Percentiles rank a stretch among this genome's conserved stretches.
phyloP scores from a whole-genome alignment of 345 rosid genomes.

The Brassica juncea region DNA sequence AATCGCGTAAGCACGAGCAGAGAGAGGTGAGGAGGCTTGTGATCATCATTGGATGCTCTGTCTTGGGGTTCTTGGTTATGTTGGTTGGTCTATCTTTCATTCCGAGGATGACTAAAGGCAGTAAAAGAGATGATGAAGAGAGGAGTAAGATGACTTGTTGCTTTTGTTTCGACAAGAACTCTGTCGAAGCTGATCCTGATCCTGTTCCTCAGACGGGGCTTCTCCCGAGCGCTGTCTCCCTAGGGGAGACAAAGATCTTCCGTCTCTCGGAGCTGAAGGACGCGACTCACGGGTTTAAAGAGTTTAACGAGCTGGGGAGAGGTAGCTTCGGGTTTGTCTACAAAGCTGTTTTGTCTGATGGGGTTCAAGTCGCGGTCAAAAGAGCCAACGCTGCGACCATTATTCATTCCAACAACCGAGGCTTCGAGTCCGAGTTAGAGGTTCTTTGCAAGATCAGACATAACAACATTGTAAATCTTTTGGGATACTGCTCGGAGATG shows the following conservation, averaged over 20 bases:
- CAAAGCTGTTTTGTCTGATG: slow-evolving; percentile 82
- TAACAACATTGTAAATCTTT: slow-evolving; percentile 74
- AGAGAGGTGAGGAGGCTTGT: slow-evolving; percentile 41
- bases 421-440: slow-evolving; percentile 81
- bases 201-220: slow-evolving; percentile 40
- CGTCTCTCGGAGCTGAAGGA: slow-evolving; percentile 85
- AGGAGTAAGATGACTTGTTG: slow-evolving; percentile 46
- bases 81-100: slow-evolving; percentile 54
- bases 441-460: slow-evolving; percentile 75
- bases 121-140: slow-evolving; percentile 57
- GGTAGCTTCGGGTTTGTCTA: slow-evolving; percentile 94
- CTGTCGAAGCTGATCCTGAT: slow-evolving; percentile 51
- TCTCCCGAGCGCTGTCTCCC: slow-evolving; percentile 46
- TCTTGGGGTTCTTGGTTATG: slow-evolving; percentile 53
- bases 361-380: slow-evolving; percentile 83
- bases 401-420: slow-evolving; percentile 75
- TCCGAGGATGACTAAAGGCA: slow-evolving; percentile 41
- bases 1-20: slow-evolving; percentile 32
- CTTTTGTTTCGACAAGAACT: slow-evolving; percentile 60
- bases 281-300: slow-evolving; percentile 91
- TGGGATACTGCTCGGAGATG: slow-evolving; percentile 89
- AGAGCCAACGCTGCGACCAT: slow-evolving; percentile 95
- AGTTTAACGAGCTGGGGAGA: slow-evolving; percentile 84
- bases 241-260: slow-evolving; percentile 74
- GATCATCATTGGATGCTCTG: slow-evolving; percentile 56